These are phyloP conservation scores for Hirsutella rhossiliensis DNA, from an alignment of 2,329 filamentous ascomycete genomes.

Conservation along the genomic window DNA sequence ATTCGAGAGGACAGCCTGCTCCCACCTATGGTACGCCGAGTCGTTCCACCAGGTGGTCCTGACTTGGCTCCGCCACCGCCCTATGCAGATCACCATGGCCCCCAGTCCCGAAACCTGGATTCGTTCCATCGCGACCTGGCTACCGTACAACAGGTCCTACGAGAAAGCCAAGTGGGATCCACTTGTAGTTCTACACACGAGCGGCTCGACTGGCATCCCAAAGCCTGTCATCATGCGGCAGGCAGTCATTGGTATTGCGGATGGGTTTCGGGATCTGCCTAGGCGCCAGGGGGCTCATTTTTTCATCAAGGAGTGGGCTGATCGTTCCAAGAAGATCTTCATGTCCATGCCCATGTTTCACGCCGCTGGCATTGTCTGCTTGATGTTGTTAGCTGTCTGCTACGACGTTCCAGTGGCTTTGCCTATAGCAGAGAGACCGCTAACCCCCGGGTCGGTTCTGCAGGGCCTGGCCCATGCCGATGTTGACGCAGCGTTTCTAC, in stretches of 20 bases:
- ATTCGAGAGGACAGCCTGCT: constrained; percentile 29
- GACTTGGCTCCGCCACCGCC: constrained; percentile 4
- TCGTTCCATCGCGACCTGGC: constrained; percentile 12
- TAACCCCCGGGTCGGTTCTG: constrained; percentile 20
- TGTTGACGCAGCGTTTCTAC: constrained; percentile 16
- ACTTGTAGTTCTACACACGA: constrained; percentile 6
- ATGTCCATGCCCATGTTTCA: constrained; percentile 25
- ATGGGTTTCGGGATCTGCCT: constrained; percentile 16
- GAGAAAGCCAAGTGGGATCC: constrained; percentile 5
- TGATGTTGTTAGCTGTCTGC: constrained; percentile 13
- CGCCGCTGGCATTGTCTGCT: constrained; percentile 19
- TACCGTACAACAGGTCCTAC: constrained; percentile 4
- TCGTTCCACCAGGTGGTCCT: constrained; percentile 4
- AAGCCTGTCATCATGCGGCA: constrained; percentile 25
- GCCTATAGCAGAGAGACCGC: constrained; percentile 16
- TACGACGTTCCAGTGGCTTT: constrained; percentile 14
- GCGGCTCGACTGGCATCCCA: constrained; percentile 5
- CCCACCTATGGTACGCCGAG: constrained; percentile 18
- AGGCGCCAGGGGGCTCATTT: background rate
- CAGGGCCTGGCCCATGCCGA: constrained; percentile 16
- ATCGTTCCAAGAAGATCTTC: constrained; percentile 4
- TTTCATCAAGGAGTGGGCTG: background rate
- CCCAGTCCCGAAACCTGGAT: constrained; percentile 22
- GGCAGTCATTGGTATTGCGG: constrained; percentile 23
- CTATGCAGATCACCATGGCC: constrained; percentile 26